Percentiles rank a stretch among this genome's conserved stretches.
phyloP scores from a whole-genome alignment of 805 yeast species.

The Candida caryicola region DNA sequence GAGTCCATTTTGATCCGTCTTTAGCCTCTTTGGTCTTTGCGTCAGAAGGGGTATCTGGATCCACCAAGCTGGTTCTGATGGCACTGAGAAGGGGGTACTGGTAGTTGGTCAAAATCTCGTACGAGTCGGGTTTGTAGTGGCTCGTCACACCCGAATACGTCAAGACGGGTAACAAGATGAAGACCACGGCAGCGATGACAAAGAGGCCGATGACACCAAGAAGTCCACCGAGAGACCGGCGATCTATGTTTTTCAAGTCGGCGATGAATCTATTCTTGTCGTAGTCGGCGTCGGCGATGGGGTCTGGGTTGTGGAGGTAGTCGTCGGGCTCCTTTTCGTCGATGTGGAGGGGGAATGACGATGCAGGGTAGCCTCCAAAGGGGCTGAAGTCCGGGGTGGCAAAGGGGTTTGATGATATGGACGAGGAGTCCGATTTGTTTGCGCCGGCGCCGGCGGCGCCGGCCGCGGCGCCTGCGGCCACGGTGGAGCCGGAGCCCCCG shows the following conservation, averaged over 20 bases:
- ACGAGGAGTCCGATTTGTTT: conserved; percentile 9
- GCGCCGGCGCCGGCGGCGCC: conserved; percentile 1
- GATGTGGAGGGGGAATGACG: conserved; percentile 25
- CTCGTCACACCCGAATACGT: conserved; percentile 23
- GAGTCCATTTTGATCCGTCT: conserved; percentile 66
- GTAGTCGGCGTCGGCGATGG: conserved; percentile 28
- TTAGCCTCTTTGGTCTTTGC: conserved; percentile 50
- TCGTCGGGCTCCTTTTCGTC: conserved; percentile 30
- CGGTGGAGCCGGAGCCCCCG: conserved; percentile 5
- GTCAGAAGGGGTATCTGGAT: conserved; percentile 64
- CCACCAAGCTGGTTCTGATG: conserved; percentile 60
- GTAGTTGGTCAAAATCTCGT: conserved; percentile 53
- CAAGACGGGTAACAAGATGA: conserved; percentile 23
- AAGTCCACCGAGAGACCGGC: conserved; percentile 20
- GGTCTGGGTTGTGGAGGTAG: conserved; percentile 30
- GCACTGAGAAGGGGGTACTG: conserved; percentile 56
- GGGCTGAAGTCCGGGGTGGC: conserved; percentile 23
- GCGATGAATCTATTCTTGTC: conserved; percentile 25
- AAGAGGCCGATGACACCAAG: conserved; percentile 19
- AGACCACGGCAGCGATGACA: conserved; percentile 16
- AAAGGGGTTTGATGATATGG: conserved; percentile 20
- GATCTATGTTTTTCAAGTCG: conserved; percentile 25
- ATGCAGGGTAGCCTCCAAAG: conserved; percentile 30
- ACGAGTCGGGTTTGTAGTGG: conserved; percentile 25
- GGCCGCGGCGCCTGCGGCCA: background rate